Conservation (phyloP, 2,329 filamentous ascomycete species). For the Gliomastix tumulicola region DNA sequence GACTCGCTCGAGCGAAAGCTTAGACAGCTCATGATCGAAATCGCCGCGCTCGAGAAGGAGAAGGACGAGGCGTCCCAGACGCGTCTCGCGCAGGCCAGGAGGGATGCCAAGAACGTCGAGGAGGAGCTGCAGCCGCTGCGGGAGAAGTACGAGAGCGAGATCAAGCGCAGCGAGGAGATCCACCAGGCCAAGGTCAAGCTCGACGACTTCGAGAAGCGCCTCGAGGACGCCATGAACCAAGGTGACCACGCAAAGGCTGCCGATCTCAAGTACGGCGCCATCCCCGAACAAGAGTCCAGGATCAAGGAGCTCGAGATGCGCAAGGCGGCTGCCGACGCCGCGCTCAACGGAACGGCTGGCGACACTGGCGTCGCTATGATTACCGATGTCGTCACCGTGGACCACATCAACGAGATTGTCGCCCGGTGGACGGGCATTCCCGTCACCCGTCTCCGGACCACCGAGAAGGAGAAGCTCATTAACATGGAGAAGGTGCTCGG, state of each 20-base stretch:
- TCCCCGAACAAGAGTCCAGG: conserved; percentile 77
- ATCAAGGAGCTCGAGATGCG: conserved; percentile 79
- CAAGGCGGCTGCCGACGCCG: conserved; percentile 71
- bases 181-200: conserved; percentile 94
- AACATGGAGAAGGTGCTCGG: conserved; percentile 87
- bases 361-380: conserved; percentile 68
- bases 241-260: conserved; percentile 82
- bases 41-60: conserved; percentile 87
- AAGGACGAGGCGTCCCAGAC: conserved; percentile 88
- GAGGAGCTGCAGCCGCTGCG: conserved; percentile 88
- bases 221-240: conserved; percentile 85
- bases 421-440: conserved; percentile 97
- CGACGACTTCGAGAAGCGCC: conserved; percentile 82
- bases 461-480: conserved; percentile 97
- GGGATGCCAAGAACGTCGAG: conserved; percentile 88
- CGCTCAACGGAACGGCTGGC: conserved; percentile 44
- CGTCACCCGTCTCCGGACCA: conserved; percentile 85
- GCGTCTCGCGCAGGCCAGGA: conserved; percentile 74
- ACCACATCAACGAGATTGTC: conserved; percentile 99
- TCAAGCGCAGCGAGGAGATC: conserved; percentile 82
- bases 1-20: conserved; percentile 88
- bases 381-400: conserved; percentile 88
- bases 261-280: conserved; percentile 94
- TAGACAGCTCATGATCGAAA: conserved; percentile 93
- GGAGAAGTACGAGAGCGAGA: conserved; percentile 93